Evolutionary conservation across 2,329 filamentous ascomycete genomes (phyloP), one percentile per base, ranked within the genome.

Genomic region (Colletotrichum viniferum): DNA sequence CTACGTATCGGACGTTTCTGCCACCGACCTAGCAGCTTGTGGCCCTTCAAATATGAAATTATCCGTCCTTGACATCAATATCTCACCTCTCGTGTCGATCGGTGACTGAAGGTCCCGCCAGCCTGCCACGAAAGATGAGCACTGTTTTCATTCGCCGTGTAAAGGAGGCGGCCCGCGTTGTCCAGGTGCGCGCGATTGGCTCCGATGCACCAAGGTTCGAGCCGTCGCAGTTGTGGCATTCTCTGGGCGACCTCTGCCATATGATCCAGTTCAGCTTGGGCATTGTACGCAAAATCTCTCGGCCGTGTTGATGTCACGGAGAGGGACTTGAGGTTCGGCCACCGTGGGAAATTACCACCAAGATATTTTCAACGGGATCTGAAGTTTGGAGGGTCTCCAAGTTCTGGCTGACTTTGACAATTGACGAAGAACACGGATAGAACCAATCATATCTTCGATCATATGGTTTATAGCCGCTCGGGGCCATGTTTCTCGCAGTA

Each of bases 141-240:
- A 43, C 38, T 2, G 18, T n/a, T 2, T n/a, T 18, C 1, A 0
- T 43, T 43, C 1, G n/a, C 4, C 16, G 1, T 43, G 0, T 43
- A 43, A 0, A 43, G 2, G 8, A 10, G 1, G 38, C 38, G 8
- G 8, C 18, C 18, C 8, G 38, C 38, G 8, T 43, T 3, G 38
- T 10, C 38, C 38, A n/a, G 18, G 32, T 18, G 36, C 14, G 7
- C 16, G 36, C 7, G 4, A 18, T 18, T 38, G 36, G 16, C 3
- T 38, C 16, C 36, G 16, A 38, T 18, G 16, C 36, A 43, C 38
- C 38, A 43, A 6, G 6, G 1, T 43, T 43, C 38, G 38, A 43
- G 18, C 38, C 38, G 9, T 43, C 18, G 38, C 9, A 43, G 9
- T n/a, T 43, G 18, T 10, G 18, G 18, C 38, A 43, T n/a, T 43